These are phyloP conservation scores for Nitzschia inconspicua DNA, from an alignment of 108 stramenopile genomes.

Conservation along the genomic window DNA sequence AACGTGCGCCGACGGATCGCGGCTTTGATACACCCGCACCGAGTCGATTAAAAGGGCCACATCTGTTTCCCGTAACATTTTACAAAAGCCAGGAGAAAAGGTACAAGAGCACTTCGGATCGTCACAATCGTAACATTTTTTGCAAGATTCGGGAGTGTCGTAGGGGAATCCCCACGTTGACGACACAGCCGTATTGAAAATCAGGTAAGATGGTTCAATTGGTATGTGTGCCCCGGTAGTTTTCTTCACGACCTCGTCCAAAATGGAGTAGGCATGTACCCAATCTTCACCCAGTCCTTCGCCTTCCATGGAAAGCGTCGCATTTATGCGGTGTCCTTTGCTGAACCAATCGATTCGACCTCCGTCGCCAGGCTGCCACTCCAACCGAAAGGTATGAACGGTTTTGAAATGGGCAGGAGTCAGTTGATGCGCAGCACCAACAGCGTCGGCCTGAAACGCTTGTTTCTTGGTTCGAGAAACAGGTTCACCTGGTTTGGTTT, in stretches of 20 bases:
- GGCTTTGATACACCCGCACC: slow-evolving; percentile 86
- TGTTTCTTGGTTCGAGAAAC: slow-evolving; percentile 77
- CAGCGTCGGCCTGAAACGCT: slow-evolving; percentile 92
- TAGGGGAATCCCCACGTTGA: slow-evolving; percentile 96
- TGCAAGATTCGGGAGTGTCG: slow-evolving; percentile 74
- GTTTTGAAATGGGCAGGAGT: slow-evolving; percentile 77
- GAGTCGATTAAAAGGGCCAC: slow-evolving; percentile 82
- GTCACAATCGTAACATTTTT: slow-evolving; percentile 85
- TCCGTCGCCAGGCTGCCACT: slow-evolving; percentile 92
- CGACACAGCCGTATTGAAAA: slow-evolving; percentile 92
- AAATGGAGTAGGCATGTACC: slow-evolving; percentile 71
- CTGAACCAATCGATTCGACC: slow-evolving; percentile 89
- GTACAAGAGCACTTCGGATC: slow-evolving; percentile 86
- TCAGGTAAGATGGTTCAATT: slow-evolving; percentile 88
- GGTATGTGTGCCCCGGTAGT: slow-evolving; percentile 90
- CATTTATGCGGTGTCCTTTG: slow-evolving; percentile 61
- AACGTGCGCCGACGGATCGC: slow-evolving; percentile 59
- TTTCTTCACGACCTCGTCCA: slow-evolving; percentile 52
- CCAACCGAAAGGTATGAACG: slow-evolving; percentile 87
- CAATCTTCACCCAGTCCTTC: slow-evolving; percentile 77
- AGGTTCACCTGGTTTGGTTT: slow-evolving; percentile 81
- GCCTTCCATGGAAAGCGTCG: slow-evolving; percentile 53
- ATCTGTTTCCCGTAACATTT: slow-evolving; percentile 74
- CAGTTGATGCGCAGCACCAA: slow-evolving; percentile 86
- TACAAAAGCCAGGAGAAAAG: slow-evolving; percentile 84